Percentiles rank a stretch among this genome's conserved stretches.
Conservation (phyloP, 768 basidiomycete species). For the Mycena olivaceomarginata region DNA sequence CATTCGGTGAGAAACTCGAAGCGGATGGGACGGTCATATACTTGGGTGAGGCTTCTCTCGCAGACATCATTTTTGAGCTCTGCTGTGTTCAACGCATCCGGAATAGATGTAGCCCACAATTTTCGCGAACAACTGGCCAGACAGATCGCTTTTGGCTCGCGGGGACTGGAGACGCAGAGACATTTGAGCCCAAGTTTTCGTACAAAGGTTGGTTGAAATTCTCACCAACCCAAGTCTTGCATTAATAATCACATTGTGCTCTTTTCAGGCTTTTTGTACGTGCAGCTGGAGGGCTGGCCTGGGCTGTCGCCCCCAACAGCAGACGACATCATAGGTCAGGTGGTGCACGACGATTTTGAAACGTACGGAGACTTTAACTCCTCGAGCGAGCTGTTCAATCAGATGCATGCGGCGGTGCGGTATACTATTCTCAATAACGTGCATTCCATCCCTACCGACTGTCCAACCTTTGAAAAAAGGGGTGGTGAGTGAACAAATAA, state of each 20-base stretch:
- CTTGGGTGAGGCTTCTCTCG: background rate
- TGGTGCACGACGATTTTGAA: constrained; percentile 47
- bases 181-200: constrained; percentile 49
- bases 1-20: constrained; percentile 54
- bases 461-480: constrained; percentile 56
- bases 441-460: constrained; percentile 48
- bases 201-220: constrained; percentile 40
- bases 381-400: constrained; percentile 46
- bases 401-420: constrained; percentile 42
- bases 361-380: constrained; percentile 41
- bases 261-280: constrained; percentile 42
- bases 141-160: constrained; percentile 50
- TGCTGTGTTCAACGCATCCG: background rate
- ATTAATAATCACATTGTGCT: background rate
- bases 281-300: constrained; percentile 48
- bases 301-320: constrained; percentile 39
- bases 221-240: background rate
- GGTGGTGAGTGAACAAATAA: constrained; percentile 42
- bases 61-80: background rate
- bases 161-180: constrained; percentile 44
- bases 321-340: constrained; percentile 43
- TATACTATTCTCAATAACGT: constrained; percentile 49
- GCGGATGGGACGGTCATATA: constrained; percentile 39
- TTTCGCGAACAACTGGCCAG: constrained; percentile 50
- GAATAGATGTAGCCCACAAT: constrained; percentile 40